Conservation (phyloP, 306 rosid species). For the Calophaca sinica region DNA sequence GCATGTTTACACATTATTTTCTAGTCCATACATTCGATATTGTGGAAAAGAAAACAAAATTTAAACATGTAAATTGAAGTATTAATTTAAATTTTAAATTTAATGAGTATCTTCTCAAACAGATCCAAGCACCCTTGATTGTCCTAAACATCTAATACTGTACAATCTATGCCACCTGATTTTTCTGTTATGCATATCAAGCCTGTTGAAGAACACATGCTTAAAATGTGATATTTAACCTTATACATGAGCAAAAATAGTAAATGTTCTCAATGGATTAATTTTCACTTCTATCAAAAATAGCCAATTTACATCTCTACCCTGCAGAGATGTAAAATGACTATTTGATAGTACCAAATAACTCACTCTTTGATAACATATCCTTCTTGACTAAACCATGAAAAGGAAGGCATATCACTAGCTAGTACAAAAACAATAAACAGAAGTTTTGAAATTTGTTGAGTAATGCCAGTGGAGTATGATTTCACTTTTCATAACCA, state of each 20-base stretch:
- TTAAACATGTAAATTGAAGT: slow-evolving; percentile 8
- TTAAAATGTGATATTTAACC: slow-evolving; percentile 8
- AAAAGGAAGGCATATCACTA: too few species aligned
- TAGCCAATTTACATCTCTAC: slow-evolving; percentile 2
- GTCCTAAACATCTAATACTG: slow-evolving; percentile 65
- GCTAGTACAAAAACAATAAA: too few species aligned
- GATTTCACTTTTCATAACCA: too few species aligned
- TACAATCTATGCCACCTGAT: slow-evolving; percentile 73
- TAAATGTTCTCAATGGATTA: neutral
- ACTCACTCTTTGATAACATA: neutral
- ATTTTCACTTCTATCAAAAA: slow-evolving; percentile 2
- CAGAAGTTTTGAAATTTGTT: too few species aligned
- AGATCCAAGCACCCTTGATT: slow-evolving; percentile 90
- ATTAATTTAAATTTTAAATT: slow-evolving; percentile 18
- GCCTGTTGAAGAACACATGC: neutral
- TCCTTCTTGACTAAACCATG: slow-evolving; percentile 20
- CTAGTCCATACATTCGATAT: slow-evolving; percentile 1
- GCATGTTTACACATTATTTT: slow-evolving; percentile 28
- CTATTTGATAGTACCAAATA: slow-evolving; percentile 1
- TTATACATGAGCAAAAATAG: neutral
- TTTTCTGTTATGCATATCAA: slow-evolving; percentile 36
- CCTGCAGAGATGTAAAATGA: too few species aligned
- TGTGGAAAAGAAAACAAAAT: slow-evolving; percentile 7
- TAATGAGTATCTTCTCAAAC: slow-evolving; percentile 76
- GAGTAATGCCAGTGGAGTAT: too few species aligned